Evolutionary conservation across 2,329 filamentous ascomycete genomes (phyloP), one percentile per base, ranked within the genome.

Genomic region (Neofusicoccum umdonicola): DNA sequence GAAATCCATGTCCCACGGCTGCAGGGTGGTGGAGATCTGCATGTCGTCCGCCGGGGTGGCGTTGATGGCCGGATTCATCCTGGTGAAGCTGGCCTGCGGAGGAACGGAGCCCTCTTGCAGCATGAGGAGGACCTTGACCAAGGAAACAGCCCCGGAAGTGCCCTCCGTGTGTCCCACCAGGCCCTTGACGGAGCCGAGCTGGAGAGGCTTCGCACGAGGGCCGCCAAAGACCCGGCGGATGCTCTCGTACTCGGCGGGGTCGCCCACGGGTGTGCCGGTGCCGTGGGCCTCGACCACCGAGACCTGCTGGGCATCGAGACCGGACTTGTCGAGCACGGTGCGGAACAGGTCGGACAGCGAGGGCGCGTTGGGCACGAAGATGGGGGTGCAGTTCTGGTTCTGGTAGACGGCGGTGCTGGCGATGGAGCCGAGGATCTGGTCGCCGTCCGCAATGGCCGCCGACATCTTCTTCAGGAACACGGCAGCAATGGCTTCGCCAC

Each of bases 401-500:
- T 71, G 70, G 44, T 68, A 66, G 39, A 67, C 66, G 1, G 64
- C 65, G 13, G 63, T 63, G 5, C 61, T 65, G 3, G 69, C 70
- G 39, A 85, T 80, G 0, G 82, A 76, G 7, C 76, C 84, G 0
- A 80, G 65, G 35, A 87, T 80, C 3, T 74, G 73, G 67, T 73
- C 84, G 1, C 82, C 81, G 54, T 87, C 84, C 1, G 77, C 77
- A 17, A 80, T 62, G 3, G 85, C 85, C 68, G 83, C 78, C 13
- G 80, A 75, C 1, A 86, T 70, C 7, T 78, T 71, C 71, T 86
- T 87, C 31, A 87, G 66, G 3, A 86, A 75, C 3, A 87, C 74
- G 7, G 79, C 73, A 0, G 77, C 84, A 35, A 80, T 76, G 8
- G 77, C 83, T 60, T 87, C 84, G 2, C 75, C 82, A 13, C 84